A percentile compares a stretch with the other conserved stretches of the same genome.
phyloP scores from a whole-genome alignment of 106 monocot genomes.

The Apostasia shenzhenica region DNA sequence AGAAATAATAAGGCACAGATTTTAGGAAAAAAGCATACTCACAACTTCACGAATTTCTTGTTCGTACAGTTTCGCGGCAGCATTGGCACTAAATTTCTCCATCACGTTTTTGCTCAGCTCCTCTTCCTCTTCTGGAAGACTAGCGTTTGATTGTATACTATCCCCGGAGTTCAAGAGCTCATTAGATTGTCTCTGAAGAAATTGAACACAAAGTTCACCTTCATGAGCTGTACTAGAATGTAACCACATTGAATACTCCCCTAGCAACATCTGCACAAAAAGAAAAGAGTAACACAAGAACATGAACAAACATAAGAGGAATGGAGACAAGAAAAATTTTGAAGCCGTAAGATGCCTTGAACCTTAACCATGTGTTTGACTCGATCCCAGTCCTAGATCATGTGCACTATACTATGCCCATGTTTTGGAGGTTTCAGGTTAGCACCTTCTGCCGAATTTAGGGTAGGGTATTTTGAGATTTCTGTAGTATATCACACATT shows the following conservation, averaged over 20 bases:
- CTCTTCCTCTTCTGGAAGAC: conserved; percentile 20
- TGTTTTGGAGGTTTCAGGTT: too few relatives aligned
- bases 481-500: too few relatives aligned
- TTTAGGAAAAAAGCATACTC: conserved; percentile 14
- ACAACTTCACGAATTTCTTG: conserved; percentile 96
- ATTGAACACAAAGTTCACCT: conserved; percentile 39
- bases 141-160: conserved; percentile 12
- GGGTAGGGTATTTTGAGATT: too few relatives aligned
- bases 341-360: too few relatives aligned
- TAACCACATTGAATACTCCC: conserved; percentile 74
- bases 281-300: background rate
- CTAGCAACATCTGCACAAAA: conserved; percentile 50
- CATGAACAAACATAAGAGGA: background rate
- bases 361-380: too few relatives aligned
- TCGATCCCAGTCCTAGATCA: too few relatives aligned
- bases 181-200: conserved; percentile 37
- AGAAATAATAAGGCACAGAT: conserved; percentile 1
- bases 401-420: too few relatives aligned
- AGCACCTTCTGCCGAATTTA: too few relatives aligned
- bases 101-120: conserved; percentile 44
- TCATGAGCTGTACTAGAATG: conserved; percentile 47
- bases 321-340: too few relatives aligned
- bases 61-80: conserved; percentile 81
- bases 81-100: conserved; percentile 61
- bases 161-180: conserved; percentile 9